Evolutionary conservation across 768 basidiomycete genomes (phyloP).

Genomic region (Podaxis sp.): DNA sequence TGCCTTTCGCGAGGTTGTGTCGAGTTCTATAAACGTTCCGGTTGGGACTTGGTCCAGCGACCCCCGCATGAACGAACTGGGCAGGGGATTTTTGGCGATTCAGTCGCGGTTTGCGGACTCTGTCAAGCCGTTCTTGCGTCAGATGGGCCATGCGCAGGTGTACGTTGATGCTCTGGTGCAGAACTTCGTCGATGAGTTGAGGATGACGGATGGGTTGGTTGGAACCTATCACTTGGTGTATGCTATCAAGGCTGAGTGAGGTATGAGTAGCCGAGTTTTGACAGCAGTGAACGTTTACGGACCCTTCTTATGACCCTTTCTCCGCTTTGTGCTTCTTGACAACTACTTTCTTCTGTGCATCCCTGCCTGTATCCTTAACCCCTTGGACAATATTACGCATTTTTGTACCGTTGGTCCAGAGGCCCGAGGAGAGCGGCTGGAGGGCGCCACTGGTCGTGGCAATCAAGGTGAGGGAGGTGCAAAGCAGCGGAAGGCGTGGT

Average conservation of each 20-base stretch:
- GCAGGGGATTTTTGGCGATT: conserved; percentile 37
- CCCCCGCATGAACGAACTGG: conserved; percentile 34
- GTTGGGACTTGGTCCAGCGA: conserved; percentile 55
- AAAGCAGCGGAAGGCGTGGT: background rate
- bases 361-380: background rate
- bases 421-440: background rate
- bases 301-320: background rate
- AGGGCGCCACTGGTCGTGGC: background rate
- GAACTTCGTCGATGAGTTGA: conserved; percentile 48
- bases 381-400: background rate
- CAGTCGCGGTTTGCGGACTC: conserved; percentile 47
- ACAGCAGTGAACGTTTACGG: background rate
- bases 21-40: conserved; percentile 42
- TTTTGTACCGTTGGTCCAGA: background rate
- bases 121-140: conserved; percentile 45
- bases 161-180: conserved; percentile 39
- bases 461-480: background rate
- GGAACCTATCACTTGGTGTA: conserved; percentile 50
- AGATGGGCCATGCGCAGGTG: conserved; percentile 34
- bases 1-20: conserved; percentile 41
- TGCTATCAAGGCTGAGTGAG: conserved; percentile 27
- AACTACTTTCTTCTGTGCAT: background rate
- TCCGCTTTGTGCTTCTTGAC: background rate
- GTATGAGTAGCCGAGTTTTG: background rate
- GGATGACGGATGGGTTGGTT: conserved; percentile 45